Base-by-base conservation (phyloP, 225 moss, liverwort and hornwort species). In the Pleurozium schreberi region DNA sequence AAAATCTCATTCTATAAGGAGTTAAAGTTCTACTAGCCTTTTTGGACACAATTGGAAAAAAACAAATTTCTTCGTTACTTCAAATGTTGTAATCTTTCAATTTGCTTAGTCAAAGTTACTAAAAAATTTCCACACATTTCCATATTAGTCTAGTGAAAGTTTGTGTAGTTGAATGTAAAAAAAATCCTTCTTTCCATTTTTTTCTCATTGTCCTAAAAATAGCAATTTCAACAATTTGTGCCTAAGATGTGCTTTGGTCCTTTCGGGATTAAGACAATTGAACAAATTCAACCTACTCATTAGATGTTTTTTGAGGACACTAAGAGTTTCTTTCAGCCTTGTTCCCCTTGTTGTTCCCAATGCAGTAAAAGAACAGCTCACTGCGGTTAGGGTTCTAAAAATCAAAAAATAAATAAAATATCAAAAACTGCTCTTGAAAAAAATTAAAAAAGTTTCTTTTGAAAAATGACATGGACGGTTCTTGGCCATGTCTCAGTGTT, bases 131-230 rank as follows among this genome's bases (percentile, higher is more conserved):
- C 19, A 65, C 65, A 20, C 11, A n/a, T 67, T n/a, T 2, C 5
- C 3, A 14, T 14, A 23, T 1, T 20, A 38, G 20, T 20, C 6
- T 11, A 20, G 2, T 20, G 11, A 1, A 22, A 7, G 12, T 68
- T 68, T 12, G 1, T 22, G 4, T 1, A 0, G 1, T 38, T 67
- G 21, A n/a, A n/a, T n/a, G n/a, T n/a, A n/a, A n/a, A n/a, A n/a
- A n/a, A n/a, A n/a, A n/a, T n/a, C n/a, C n/a, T n/a, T n/a, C n/a
- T n/a, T n/a, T n/a, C n/a, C n/a, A n/a, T n/a, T 65, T 36, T 66
- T 20, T 66, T 66, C 11, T 38, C 6, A 36, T 2, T 66, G 6
- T 5, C 66, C n/a, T n/a, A 20, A 20, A 66, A 11, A 3, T 36
- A 38, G 22, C 2, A 67, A 12, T 19, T 67, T 67, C 12, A 2